Conservation (phyloP, 495 filamentous ascomycete genomes). For the Parmelia sp. region DNA sequence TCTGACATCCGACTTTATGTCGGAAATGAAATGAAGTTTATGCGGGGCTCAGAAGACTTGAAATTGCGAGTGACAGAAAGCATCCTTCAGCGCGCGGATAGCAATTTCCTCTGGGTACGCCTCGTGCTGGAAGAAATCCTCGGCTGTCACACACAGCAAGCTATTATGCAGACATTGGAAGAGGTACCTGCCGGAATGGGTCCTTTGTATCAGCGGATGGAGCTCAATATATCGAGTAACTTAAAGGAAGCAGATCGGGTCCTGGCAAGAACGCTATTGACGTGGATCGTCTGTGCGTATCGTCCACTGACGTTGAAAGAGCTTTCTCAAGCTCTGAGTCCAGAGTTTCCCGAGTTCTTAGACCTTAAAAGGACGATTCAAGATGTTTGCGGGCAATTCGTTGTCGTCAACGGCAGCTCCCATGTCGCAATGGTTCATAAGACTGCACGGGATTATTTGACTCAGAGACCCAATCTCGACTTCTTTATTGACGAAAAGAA, state of each 20-base stretch:
- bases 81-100: constrained; percentile 23
- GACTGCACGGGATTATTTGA: constrained; percentile 34
- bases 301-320: constrained; percentile 30
- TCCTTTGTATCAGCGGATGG: constrained; percentile 32
- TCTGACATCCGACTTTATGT: neutral
- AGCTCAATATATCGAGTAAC: constrained; percentile 14
- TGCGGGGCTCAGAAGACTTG: neutral
- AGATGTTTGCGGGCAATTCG: constrained; percentile 36
- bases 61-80: neutral
- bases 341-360: constrained; percentile 29
- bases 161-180: constrained; percentile 29
- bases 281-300: constrained; percentile 31
- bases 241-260: constrained; percentile 18
- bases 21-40: neutral
- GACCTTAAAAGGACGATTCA: constrained; percentile 29
- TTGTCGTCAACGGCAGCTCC: constrained; percentile 28
- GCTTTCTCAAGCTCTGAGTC: constrained; percentile 28
- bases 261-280: constrained; percentile 31
- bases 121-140: constrained; percentile 33
- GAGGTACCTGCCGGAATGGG: constrained; percentile 36
- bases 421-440: constrained; percentile 33
- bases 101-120: constrained; percentile 35
- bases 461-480: constrained; percentile 3
- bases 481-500: constrained; percentile 9
- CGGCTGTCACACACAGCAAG: constrained; percentile 27